phyloP scores from a whole-genome alignment of 2,329 filamentous ascomycete genomes.

The Macrophomina phaseolina region DNA sequence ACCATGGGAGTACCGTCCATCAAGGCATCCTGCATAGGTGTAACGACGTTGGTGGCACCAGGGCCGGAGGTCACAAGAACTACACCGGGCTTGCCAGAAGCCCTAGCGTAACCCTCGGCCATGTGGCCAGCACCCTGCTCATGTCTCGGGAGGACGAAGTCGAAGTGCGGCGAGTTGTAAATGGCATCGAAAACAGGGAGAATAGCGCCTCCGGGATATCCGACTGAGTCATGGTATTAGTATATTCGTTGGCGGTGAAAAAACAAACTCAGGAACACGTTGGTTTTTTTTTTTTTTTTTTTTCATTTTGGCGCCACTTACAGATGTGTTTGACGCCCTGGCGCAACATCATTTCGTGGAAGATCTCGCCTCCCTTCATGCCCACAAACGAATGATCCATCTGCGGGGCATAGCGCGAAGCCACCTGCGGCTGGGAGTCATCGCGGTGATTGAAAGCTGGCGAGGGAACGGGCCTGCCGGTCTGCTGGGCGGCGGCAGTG shows the following conservation, averaged over 20 bases:
- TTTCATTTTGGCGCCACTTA: slow-evolving; percentile 57
- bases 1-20: slow-evolving; percentile 96
- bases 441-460: slow-evolving; percentile 57
- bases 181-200: slow-evolving; percentile 98
- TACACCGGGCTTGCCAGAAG: slow-evolving; percentile 90
- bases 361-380: slow-evolving; percentile 93
- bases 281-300: not conserved
- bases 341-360: slow-evolving; percentile 98
- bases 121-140: slow-evolving; percentile 99
- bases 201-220: slow-evolving; percentile 93
- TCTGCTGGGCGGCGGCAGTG: slow-evolving; percentile 48
- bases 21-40: slow-evolving; percentile 93
- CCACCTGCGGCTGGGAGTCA: slow-evolving; percentile 53
- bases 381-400: slow-evolving; percentile 77
- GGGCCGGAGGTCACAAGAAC: slow-evolving; percentile 96
- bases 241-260: slow-evolving; percentile 1
- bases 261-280: not conserved
- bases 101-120: slow-evolving; percentile 95
- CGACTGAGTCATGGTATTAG: slow-evolving; percentile 45
- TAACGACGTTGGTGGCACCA: slow-evolving; percentile 94
- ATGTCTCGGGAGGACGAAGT: slow-evolving; percentile 93
- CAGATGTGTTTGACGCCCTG: slow-evolving; percentile 92
- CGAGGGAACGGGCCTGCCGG: slow-evolving; percentile 49
- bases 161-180: slow-evolving; percentile 96
- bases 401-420: slow-evolving; percentile 50